These are phyloP conservation scores for Gastrolobium bilobum DNA, from an alignment of 306 rosid species.

Conservation along the genomic window DNA sequence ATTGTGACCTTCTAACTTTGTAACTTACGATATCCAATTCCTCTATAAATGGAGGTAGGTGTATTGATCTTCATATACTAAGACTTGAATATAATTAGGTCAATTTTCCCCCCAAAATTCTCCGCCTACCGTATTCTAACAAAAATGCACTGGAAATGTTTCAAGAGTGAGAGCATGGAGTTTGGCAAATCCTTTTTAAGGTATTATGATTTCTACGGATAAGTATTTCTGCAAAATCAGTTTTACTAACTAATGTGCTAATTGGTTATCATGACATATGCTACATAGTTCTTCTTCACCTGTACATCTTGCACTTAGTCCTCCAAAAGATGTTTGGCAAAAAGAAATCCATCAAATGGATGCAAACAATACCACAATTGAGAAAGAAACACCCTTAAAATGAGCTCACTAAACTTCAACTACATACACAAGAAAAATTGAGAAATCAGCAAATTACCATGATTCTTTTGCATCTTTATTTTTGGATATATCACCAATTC, in stretches of 20 bases:
- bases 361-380: neutral
- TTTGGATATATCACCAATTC: no score
- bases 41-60: neutral
- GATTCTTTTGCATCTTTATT: neutral
- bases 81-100: neutral
- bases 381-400: neutral
- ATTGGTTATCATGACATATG: neutral
- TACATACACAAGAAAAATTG: neutral
- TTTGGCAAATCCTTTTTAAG: no score
- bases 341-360: neutral
- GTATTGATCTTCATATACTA: neutral
- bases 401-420: neutral
- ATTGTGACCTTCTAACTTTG: neutral
- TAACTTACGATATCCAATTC: neutral
- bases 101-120: neutral
- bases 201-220: neutral
- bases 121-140: neutral
- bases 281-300: constrained; percentile 4
- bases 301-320: neutral
- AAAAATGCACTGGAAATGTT: neutral
- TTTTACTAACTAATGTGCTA: neutral
- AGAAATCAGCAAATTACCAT: neutral
- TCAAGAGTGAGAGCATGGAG: neutral
- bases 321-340: neutral
- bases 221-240: neutral